Base-by-base conservation (phyloP, 2,329 filamentous ascomycete genomes). In the Orbilia blumenaviensis region DNA sequence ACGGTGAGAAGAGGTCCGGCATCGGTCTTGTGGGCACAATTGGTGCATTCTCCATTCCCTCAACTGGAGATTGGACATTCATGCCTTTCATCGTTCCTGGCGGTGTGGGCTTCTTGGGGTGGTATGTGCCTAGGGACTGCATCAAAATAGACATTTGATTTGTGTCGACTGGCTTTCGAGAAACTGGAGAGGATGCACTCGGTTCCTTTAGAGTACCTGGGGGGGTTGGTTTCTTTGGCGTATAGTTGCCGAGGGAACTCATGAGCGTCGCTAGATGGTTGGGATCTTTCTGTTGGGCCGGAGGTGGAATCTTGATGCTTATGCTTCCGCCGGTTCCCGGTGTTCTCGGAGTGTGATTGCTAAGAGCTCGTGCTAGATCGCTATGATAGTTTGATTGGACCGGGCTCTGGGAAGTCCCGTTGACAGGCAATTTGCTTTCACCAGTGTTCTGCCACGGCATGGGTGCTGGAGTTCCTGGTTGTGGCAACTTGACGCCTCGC, bases 31-130 rank as follows among this genome's bases (percentile, higher is more conserved):
- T 5, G n/a, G 66, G 29, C 14, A 64, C 34, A 16, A 63, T 42
- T n/a, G 68, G 52, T 64, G 76, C 41, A 60, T 72, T 32, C 46
- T 78, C 71, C n/a, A 67, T 29, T 41, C 56, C 60, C 21, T 67
- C 21, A 34, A 41, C 16, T 23, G 66, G 18, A 46, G 74, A 34
- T 21, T 52, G 36, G 21, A 41, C 7, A 16, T 32, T 61, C 23
- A 5, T n/a, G 10, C 41, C 32, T 34, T 56, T 63, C 14, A 64
- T 6, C 3, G 69, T 68, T 27, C 50, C 61, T 16, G 69, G 62
- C 27, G 72, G 66, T 6, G 77, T 62, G 38, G 67, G 68, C 21
- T 34, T 68, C 29, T 68, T 72, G 16, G 67, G 60, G 8, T 48
- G 60, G 56, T 58, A 66, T 9, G 42, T 63, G 16, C 38, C 38